phyloP scores from a whole-genome alignment of 2,329 filamentous ascomycete species.

The Calonectria naviculata region DNA sequence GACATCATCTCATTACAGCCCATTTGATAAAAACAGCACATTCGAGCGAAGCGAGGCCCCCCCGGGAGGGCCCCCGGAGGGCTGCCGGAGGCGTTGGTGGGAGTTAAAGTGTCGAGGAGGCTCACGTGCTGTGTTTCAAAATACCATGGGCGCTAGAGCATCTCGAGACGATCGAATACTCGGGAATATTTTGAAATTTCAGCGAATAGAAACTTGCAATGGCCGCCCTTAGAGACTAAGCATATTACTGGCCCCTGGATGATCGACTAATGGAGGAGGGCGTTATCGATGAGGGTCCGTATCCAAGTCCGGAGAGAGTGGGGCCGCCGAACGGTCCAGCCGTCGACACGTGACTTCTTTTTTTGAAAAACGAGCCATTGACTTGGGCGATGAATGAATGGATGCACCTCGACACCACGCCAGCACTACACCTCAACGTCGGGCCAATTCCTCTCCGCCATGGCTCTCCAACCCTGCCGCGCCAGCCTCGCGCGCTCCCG shows the following conservation, averaged over 20 bases:
- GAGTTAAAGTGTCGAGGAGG: no score
- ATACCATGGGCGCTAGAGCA: no score
- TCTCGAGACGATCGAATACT: neutral
- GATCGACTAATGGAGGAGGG: neutral
- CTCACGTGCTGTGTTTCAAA: no score
- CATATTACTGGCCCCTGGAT: neutral
- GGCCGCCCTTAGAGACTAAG: neutral
- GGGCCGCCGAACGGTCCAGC: conserved; percentile 30
- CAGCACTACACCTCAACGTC: conserved; percentile 18
- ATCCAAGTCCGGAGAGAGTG: conserved; percentile 27
- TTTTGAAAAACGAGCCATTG: conserved; percentile 41
- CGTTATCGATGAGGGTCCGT: neutral
- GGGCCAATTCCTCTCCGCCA: conserved; percentile 32
- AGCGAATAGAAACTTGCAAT: no score
- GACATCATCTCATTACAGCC: no score
- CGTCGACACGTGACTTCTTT: conserved; percentile 44
- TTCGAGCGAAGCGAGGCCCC: no score
- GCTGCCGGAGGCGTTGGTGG: no score
- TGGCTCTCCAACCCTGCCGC: conserved; percentile 49
- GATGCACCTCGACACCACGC: no score
- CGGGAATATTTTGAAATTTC: no score
- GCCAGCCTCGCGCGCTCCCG: conserved; percentile 40
- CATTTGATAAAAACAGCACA: no score
- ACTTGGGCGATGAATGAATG: no score
- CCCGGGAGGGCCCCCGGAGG: no score